Base-by-base conservation (phyloP, 192 early-diverging fungal species). In the Nowakowskiella sp. region DNA sequence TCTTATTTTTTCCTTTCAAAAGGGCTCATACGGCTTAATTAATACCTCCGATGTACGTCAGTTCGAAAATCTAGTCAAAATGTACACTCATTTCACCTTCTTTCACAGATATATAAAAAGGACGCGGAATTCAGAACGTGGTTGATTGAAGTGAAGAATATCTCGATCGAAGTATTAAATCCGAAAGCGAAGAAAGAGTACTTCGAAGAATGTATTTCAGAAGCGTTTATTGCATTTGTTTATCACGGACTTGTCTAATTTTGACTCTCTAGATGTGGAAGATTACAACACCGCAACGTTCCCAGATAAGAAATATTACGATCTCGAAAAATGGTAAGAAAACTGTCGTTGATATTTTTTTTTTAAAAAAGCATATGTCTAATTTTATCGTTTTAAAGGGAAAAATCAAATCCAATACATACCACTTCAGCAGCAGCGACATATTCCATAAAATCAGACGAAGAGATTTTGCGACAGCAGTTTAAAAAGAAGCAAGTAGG, bases 91-190 rank as follows among this genome's bases (percentile, higher is more conserved):
- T 0, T 4, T 23, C 2, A 29, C 23, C 1, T 28, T 30, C 6
- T 16, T 62, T 51, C 26, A 19, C 19, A 64, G 51, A 66, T 67
- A 48, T 71, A 66, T 42, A 49, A 34, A 21, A 71, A 65, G 44
- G 71, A 74, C 34, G 63, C 61, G 3, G 72, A 74, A 51, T 74
- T 74, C 42, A 53, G 72, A 10, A 32, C 61, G 0, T 75, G 73
- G 73, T 45, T 75, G 10, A 49, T 75, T 13, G 71, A 75, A n/a
- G 61, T 75, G 30, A 75, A 75, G 54, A 10, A 64, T n/a, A 56
- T 63, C 8, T 51, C 50, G 16, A 53, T 65, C 28, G 73, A 75
- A 50, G 50, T 51, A 4, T 47, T 70, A 13, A 28, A 57, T 21
- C 34, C 10, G 27, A 25, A 25, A 26, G 26, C 26, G 3, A 55